Evolutionary conservation across 2,329 filamentous ascomycete genomes (phyloP), one percentile per base, ranked within the genome.

Genomic region (Colletotrichum musae): DNA sequence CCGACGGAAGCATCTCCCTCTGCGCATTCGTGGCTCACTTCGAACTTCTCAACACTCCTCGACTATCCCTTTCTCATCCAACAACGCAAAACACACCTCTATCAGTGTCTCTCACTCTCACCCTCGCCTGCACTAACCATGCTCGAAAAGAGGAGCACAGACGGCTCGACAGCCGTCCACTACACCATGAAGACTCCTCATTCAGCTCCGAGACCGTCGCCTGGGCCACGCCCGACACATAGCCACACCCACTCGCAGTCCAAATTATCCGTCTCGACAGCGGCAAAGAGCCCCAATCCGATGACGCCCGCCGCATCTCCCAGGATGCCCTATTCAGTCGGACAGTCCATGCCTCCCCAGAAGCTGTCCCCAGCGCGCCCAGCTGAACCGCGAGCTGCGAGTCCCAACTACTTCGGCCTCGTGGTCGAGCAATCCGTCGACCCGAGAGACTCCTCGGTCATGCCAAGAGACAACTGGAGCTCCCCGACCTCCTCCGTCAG

Each of bases 371-470:
- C 86, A 2, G 77, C 72, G 28, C 76, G 79, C 48, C 64, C 74
- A 5, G 65, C 75, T 2, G 82, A 85, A 48, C 76, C 76, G 16
- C 83, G 85, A 71, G 81, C 87, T 1, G 82, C 90, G 10, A 95
- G 93, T 77, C 93, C 94, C 13, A 97, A 95, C 78, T 97, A 97
- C 80, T 97, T 97, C 78, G 93, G 93, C 64, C 88, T 97, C 69
- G 84, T 90, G 36, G 82, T 93, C 71, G 91, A 94, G 68, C 74
- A 70, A 41, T 79, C 88, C 21, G 80, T 82, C 53, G 90, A 93
- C 70, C 84, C 87, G 26, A 87, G 90, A 70, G 90, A 91, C 61
- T 92, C 91, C 3, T 88, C 86, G 5, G 85, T 85, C 41, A 84
- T 92, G 71, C 86, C 90, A 1, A 89, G 89, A 65, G 89, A 90